Evolutionary conservation across 768 basidiomycete genomes (phyloP), one percentile per base, ranked within the genome.

Genomic region (Tulasnella calospora): DNA sequence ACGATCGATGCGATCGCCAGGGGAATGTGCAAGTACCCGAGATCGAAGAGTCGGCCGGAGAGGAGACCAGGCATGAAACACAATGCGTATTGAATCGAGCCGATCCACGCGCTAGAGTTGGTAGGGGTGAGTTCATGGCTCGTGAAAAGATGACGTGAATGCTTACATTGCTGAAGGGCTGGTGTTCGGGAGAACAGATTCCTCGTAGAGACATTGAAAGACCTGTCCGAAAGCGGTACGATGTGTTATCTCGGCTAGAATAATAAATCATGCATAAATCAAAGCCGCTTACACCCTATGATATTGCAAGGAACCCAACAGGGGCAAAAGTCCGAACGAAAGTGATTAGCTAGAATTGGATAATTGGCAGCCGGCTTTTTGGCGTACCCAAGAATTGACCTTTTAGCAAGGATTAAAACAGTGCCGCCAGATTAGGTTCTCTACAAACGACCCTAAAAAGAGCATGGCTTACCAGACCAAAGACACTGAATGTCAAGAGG

Each of bases 1-100:
- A 89, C 57, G 21, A 84, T 84, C 76, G 89, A 90, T 0, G 88
- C 87, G 0, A 84, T 46, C 10, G 88, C 80, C 40, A 88, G 86
- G 6, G 90, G 87, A 1, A 86, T 81, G 46, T 86, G 89, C 82
- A 91, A 89, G 80, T 90, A 88, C 76, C 93, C 93, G 67, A 92
- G 82, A 82, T 94, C 93, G 83, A 94, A 93, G 17, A 94, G 82
- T 7, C 91, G 88, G 0, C 93, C 93, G 3, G 88, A 86, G 69
- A 92, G 38, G 9, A 94, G 83, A 51, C 13, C 89, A 8, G 82
- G 82, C 46, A 83, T 77, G 51, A 83, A 81, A 15, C 79, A 77
- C 33, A 82, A 76, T 35, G 81, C 73, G 72, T 82, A 82, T 76
- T 82, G 78, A 41, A 78, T 30, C 0, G 77, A 78, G 27, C 77